Conservation (phyloP, 2,329 filamentous ascomycete species). For the Orbilia quercus region DNA sequence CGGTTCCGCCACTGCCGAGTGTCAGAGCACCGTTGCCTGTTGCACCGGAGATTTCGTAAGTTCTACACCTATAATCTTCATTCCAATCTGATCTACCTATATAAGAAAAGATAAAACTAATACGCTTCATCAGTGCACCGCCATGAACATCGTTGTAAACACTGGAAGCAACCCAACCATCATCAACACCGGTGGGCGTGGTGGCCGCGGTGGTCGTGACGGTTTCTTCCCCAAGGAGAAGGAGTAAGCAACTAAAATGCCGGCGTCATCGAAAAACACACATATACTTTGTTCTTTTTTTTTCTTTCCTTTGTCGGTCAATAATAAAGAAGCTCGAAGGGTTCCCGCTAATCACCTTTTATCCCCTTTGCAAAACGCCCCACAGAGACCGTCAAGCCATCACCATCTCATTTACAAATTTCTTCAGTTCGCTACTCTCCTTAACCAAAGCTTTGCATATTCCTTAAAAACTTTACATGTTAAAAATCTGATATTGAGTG, state of each 20-base stretch:
- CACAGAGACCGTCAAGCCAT: neutral
- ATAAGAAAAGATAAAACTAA: neutral
- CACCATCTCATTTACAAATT: neutral
- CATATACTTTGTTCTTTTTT: neutral
- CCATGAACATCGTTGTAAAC: slow-evolving; percentile 48
- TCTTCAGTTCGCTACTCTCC: slow-evolving; percentile 32
- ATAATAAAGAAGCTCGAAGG: neutral
- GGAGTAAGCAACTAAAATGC: neutral
- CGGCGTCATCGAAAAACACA: neutral
- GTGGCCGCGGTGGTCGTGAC: neutral
- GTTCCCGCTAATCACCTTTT: neutral
- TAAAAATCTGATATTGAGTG: neutral
- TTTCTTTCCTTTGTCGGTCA: neutral
- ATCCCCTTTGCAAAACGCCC: neutral
- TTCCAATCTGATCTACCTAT: no score
- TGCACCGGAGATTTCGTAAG: slow-evolving; percentile 46
- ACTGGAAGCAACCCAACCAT: slow-evolving; percentile 33
- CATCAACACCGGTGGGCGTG: slow-evolving; percentile 16
- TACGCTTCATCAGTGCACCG: slow-evolving; percentile 26
- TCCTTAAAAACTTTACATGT: neutral
- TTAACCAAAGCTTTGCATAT: slow-evolving; percentile 27
- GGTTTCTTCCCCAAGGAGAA: slow-evolving; percentile 40
- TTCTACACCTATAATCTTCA: no score
- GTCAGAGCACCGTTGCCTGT: slow-evolving; percentile 38
- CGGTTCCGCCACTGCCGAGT: slow-evolving; percentile 26